These are phyloP conservation scores for Aspergillus carbonarius DNA, from an alignment of 2,329 filamentous ascomycete species.

Conservation along the genomic window DNA sequence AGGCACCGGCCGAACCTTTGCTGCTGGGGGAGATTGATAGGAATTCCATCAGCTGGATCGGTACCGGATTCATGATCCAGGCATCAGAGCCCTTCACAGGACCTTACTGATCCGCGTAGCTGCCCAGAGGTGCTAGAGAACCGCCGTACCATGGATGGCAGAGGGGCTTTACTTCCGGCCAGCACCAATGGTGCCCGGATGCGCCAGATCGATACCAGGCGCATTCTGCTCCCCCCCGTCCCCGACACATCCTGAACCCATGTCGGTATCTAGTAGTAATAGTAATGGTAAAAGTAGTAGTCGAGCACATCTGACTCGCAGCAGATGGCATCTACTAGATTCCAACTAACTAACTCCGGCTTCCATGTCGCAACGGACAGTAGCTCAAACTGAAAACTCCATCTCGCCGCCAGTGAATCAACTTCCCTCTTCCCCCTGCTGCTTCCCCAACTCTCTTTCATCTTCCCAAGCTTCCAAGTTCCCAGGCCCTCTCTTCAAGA, in stretches of 20 bases:
- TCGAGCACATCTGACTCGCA: not conserved
- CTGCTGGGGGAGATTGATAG: not conserved
- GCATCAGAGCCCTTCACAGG: not conserved
- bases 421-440: conserved; percentile 1
- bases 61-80: not conserved
- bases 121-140: conserved; percentile 6
- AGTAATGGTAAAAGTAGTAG: too few relatives aligned
- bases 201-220: not conserved
- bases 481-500: too few relatives aligned
- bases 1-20: not conserved
- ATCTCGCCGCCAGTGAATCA: not conserved
- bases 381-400: not conserved
- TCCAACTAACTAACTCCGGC: too few relatives aligned
- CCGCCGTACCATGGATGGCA: conserved; percentile 14
- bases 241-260: conserved; percentile 1
- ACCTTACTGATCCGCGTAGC: conserved; percentile 1
- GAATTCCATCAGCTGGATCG: not conserved
- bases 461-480: not conserved
- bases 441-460: not conserved
- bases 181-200: not conserved
- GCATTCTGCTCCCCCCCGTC: not conserved
- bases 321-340: not conserved
- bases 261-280: not conserved
- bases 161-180: conserved; percentile 11
- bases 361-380: not conserved